Base-by-base conservation (phyloP, 202 grass and related monocot species). In the Saccharum hybrid region DNA sequence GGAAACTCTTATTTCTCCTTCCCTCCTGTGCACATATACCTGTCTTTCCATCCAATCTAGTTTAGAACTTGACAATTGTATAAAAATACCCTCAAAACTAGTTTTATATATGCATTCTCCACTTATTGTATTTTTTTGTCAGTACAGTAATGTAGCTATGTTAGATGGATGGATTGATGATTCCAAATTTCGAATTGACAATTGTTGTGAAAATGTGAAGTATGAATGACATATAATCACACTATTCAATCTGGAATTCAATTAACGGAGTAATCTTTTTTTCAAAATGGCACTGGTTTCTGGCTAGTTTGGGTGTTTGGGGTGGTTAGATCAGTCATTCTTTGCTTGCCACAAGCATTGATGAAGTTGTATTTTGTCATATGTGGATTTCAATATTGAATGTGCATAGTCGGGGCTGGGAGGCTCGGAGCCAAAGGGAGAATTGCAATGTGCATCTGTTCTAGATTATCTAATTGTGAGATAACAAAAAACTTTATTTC, bases 401-500 rank as follows among this genome's bases (percentile, higher is more conserved):
- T 59, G 51, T n/a, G 34, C 46, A 56, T 66, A 76, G 37, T 65
- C 0, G n/a, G n/a, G n/a, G n/a, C n/a, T n/a, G n/a, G 3, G 62
- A 49, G 0, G 19, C 54, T 59, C 2, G 8, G 7, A 59, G 28
- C 22, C 8, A 57, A 37, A 83, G 33, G 54, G 6, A 71, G 10
- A 49, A 13, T 39, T 48, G 67, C 52, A 66, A 67, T 41, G 40
- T 54, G 22, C 18, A 65, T 66, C 14, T 63, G 18, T 61, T 75
- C 7, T 7, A 66, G 49, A 40, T 14, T 54, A 56, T 59, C 37
- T 41, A 37, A 68, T 41, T 71, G 43, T 66, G 41, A 69, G 5
- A 72, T 74, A 57, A 75, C 78, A 15, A 82, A 45, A 77, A 39
- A 37, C 76, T 88, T 34, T 75, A 40, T 75, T 74, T 60, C 64